Evolutionary conservation across 2,329 filamentous ascomycete genomes (phyloP), one percentile per base, ranked within the genome.

Genomic region (Cladosporium sp.): DNA sequence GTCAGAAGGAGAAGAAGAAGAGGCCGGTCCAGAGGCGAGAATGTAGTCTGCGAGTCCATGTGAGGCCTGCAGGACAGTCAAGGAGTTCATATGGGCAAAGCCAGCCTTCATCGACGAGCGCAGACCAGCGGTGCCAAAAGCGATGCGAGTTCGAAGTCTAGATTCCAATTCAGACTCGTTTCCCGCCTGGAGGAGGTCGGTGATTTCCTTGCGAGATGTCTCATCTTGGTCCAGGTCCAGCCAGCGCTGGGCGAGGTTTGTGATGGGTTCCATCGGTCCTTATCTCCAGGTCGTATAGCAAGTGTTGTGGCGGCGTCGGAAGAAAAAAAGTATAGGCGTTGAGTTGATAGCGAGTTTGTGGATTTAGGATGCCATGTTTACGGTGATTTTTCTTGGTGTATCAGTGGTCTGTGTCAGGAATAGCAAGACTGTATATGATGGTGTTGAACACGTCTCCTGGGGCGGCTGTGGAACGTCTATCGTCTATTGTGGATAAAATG

Each of bases 91-190:
- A 47, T 67, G 61, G 3, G 81, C 74, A 63, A 84, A 85, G 4
- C 82, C 82, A 39, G 81, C 82, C 58, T 81, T 77, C 82, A 85
- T 85, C 32, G 75, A 74, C n/a, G 80, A 80, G 40, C 82, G 74
- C 7, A 85, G 70, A 37, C 82, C 82, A 34, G 80, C 79, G 5
- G 80, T 84, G 19, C 81, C 81, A 57, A 84, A 84, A 39, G 80
- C 74, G 53, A 84, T 83, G 20, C 79, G 76, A 20, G 73, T 71
- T 3, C 71, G 67, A 18, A 84, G 72, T 36, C 79, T 74, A 50
- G 67, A 69, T 54, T 80, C 74, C 5, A 84, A 69, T 55, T 80
- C 78, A 7, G 61, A 57, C 2, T 66, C 63, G 51, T 79, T 65
- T 30, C 71, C 67, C 11, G 50, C 48, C 29, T 72, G 68, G 15